These are phyloP conservation scores for Chalciporus chontae DNA, from an alignment of 768 basidiomycete species.

Conservation along the genomic window DNA sequence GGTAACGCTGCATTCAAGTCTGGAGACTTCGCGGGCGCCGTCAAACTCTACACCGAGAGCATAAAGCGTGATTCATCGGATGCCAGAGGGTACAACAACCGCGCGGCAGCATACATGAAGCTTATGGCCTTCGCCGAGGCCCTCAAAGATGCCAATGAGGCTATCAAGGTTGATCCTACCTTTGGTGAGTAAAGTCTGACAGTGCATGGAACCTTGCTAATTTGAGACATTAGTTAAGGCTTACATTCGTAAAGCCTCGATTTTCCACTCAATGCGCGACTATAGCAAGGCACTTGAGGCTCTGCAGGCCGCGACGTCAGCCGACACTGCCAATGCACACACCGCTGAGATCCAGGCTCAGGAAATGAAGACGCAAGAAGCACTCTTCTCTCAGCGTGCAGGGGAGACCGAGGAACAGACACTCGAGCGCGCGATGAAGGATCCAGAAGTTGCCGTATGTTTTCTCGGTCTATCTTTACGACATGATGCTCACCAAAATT, in stretches of 20 bases:
- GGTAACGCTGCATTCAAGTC: slow-evolving; percentile 90
- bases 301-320: slow-evolving; percentile 69
- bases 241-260: slow-evolving; percentile 87
- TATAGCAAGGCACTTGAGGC: slow-evolving; percentile 84
- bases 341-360: slow-evolving; percentile 77
- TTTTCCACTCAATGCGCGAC: slow-evolving; percentile 89
- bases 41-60: slow-evolving; percentile 90
- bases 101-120: slow-evolving; percentile 97
- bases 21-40: slow-evolving; percentile 88
- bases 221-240: slow-evolving; percentile 62
- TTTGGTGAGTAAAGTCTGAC: slow-evolving; percentile 54
- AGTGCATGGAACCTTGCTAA: neutral
- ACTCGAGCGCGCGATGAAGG: slow-evolving; percentile 90
- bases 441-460: slow-evolving; percentile 91
- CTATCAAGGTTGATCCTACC: slow-evolving; percentile 84
- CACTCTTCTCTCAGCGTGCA: slow-evolving; percentile 72
- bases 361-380: slow-evolving; percentile 77
- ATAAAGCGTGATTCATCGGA: slow-evolving; percentile 94
- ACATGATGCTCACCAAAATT: slow-evolving; percentile 5
- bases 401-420: slow-evolving; percentile 92
- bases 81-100: slow-evolving; percentile 93
- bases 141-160: slow-evolving; percentile 91
- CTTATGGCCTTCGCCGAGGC: slow-evolving; percentile 92
- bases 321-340: slow-evolving; percentile 82
- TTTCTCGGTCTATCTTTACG: neutral